These are phyloP conservation scores for Boletellus dicymbophilus DNA, from an alignment of 1,284 basidiomycete species.

Conservation along the genomic window DNA sequence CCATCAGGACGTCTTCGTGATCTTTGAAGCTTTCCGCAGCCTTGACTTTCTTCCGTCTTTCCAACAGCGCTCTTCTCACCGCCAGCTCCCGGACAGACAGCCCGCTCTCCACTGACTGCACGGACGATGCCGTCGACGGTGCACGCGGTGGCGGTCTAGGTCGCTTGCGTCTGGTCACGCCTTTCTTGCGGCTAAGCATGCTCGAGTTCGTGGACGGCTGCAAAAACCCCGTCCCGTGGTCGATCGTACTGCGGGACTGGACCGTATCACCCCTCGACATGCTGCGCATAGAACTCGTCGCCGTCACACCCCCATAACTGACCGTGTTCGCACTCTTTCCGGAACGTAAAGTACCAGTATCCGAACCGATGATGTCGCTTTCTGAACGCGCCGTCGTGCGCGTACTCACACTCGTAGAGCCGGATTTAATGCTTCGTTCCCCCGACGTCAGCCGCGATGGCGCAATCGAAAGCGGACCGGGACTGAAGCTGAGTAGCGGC, in stretches of 20 bases:
- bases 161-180: constrained; percentile 23
- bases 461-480: constrained; percentile 6
- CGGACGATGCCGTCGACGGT: constrained; percentile 34
- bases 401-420: constrained; percentile 1
- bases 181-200: constrained; percentile 23
- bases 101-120: constrained; percentile 30
- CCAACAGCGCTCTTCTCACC: constrained; percentile 37
- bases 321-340: not conserved
- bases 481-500: not conserved
- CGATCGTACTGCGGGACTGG: constrained; percentile 4
- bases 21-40: constrained; percentile 7
- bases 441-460: constrained; percentile 11
- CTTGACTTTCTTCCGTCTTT: constrained; percentile 32
- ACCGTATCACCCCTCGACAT: constrained; percentile 15
- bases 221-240: not conserved
- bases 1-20: not conserved
- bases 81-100: constrained; percentile 36
- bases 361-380: constrained; percentile 1
- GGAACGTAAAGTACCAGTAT: not conserved
- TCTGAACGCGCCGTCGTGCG: constrained; percentile 2
- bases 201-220: constrained; percentile 11
- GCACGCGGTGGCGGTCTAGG: constrained; percentile 25
- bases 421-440: constrained; percentile 7
- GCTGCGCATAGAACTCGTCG: not conserved
- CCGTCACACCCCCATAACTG: not conserved